Evolutionary conservation across 108 stramenopile species (phyloP).

Genomic region (Seminavis robusta): DNA sequence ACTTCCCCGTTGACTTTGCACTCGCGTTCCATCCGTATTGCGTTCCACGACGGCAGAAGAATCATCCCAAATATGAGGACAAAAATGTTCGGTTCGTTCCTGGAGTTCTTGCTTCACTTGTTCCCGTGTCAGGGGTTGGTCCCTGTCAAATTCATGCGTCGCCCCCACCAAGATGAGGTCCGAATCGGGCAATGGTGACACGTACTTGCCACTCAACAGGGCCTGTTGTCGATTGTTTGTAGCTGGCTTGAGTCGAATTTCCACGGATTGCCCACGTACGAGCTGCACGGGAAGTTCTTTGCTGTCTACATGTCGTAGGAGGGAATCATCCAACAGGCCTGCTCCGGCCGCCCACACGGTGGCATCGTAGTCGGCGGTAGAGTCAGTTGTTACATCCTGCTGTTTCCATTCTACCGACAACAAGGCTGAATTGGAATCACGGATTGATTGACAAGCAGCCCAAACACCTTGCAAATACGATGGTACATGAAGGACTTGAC

Average conservation of each 20-base stretch:
- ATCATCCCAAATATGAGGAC: conserved; percentile 61
- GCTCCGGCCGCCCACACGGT: conserved; percentile 67
- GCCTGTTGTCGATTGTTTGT: conserved; percentile 27
- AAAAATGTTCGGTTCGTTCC: conserved; percentile 45
- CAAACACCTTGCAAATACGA: conserved; percentile 68
- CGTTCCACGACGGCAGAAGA: conserved; percentile 41
- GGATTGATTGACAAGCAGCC: conserved; percentile 26
- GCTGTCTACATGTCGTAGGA: conserved; percentile 1
- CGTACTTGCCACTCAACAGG: conserved; percentile 79
- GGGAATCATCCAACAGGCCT: conserved; percentile 47
- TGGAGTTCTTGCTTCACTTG: conserved; percentile 52
- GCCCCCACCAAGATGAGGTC: conserved; percentile 63
- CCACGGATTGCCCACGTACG: conserved; percentile 84
- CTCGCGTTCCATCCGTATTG: conserved; percentile 57
- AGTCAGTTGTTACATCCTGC: conserved; percentile 18
- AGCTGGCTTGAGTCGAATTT: conserved; percentile 38
- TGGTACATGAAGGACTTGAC: conserved; percentile 75
- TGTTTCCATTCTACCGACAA: not conserved
- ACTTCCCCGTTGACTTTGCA: conserved; percentile 72
- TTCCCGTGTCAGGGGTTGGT: conserved; percentile 22
- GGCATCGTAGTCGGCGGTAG: conserved; percentile 44
- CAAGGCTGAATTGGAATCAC: not conserved
- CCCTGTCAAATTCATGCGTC: conserved; percentile 81
- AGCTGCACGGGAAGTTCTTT: conserved; percentile 53
- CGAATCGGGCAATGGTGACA: conserved; percentile 52